Base-by-base conservation (phyloP, 2,329 filamentous ascomycete genomes). In the Thermomyces lanuginosus region DNA sequence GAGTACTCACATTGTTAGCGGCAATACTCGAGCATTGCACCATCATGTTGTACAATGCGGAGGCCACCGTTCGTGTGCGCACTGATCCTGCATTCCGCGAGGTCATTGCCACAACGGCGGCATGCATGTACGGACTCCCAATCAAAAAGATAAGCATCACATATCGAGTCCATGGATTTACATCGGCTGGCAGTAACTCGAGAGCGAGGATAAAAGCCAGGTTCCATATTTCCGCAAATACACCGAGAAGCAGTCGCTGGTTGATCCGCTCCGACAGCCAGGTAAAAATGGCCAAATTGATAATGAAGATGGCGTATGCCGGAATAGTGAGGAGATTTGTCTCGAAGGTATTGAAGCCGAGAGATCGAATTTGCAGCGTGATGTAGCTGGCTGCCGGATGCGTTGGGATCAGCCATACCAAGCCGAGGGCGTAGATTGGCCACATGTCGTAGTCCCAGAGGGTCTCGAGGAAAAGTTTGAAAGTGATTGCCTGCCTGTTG, bases 311-410 rank as follows among this genome's bases (percentile, higher is more conserved):
- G 0, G 55, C 56, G 9, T 64, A 64, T 1, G 66, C 61, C 0
- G 68, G 69, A 8, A 75, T 72, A 1, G 69, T 69, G 12, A 77
- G 58, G 33, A 78, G 54, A 36, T 75, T 77, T 15, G 63, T 65
- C 16, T 68, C 49, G 41, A 76, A 66, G 2, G 66, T 69, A 25
- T 49, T 49, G 49, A 72, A 73, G 8, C 59, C 69, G 4, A 74
- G 51, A 2, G 63, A 56, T 35, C 63, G 64, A 1, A 64, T 38
- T 26, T 55, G 40, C 7, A 58, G 36, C 10, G 51, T 55, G 27
- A 58, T 44, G 21, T 58, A 58, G 26, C 28, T 44, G 1, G 42
- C 42, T 6, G 48, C 48, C 1, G 52, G 51, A 0, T 39, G 41
- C 7, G 40, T 47, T 2, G 60, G 51, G 10, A 58, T 49, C 38